Percentiles rank a stretch among this genome's conserved stretches.
phyloP scores from a whole-genome alignment of 768 basidiomycete genomes.

The Boletellus ananiceps region DNA sequence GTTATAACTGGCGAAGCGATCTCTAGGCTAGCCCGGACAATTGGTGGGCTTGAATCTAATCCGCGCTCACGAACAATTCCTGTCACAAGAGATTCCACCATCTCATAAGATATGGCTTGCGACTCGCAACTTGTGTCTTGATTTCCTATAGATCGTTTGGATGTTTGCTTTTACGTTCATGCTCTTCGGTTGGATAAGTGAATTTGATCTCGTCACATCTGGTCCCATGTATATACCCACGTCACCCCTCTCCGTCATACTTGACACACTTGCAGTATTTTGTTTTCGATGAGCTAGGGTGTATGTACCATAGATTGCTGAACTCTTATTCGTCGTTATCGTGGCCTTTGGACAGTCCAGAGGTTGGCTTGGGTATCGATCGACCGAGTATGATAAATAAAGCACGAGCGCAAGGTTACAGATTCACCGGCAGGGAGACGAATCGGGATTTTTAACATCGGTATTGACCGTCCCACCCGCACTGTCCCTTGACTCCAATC shows the following conservation, averaged over 20 bases:
- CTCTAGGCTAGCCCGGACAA: constrained; percentile 58
- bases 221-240: constrained; percentile 22
- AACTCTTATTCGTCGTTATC: constrained; percentile 10
- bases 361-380: too few species aligned
- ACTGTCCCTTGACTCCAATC: too few species aligned
- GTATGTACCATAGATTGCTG: constrained; percentile 21
- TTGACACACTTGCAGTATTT: constrained; percentile 18
- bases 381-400: too few species aligned
- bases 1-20: constrained; percentile 71
- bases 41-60: constrained; percentile 38
- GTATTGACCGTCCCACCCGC: too few species aligned
- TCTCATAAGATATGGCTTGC: constrained; percentile 16
- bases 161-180: constrained; percentile 11
- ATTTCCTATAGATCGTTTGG: constrained; percentile 13
- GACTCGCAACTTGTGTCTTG: constrained; percentile 1
- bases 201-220: constrained; percentile 14
- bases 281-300: constrained; percentile 9
- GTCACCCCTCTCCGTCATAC: constrained; percentile 12
- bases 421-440: too few species aligned
- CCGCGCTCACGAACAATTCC: constrained; percentile 25
- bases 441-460: too few species aligned
- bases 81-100: constrained; percentile 25
- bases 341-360: too few species aligned
- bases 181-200: constrained; percentile 18
- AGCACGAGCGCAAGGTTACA: too few species aligned